Percentiles rank a stretch among this genome's conserved stretches.
phyloP scores from a whole-genome alignment of 768 basidiomycete genomes.

The Coprinopsis marcescibilis region DNA sequence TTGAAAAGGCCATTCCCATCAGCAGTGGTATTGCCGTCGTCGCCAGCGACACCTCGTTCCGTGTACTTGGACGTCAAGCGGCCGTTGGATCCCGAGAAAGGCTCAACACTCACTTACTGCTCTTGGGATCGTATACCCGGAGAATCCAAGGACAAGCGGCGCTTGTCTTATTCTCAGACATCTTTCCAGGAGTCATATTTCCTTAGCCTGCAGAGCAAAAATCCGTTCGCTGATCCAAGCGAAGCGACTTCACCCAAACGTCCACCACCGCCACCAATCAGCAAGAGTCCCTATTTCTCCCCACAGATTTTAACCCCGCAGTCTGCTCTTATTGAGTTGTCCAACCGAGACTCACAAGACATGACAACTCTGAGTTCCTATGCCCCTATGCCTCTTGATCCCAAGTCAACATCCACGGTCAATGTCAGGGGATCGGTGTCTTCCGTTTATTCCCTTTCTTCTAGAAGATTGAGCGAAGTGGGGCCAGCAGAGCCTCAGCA shows the following conservation, averaged over 20 bases:
- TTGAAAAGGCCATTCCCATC: not conserved
- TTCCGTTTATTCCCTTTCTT: conserved; percentile 1
- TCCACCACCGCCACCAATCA: not conserved
- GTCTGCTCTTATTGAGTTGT: not conserved
- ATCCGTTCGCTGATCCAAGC: no score
- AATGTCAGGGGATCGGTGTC: not conserved
- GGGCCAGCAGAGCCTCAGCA: conserved; percentile 1
- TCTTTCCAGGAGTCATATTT: not conserved
- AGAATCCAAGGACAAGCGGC: not conserved
- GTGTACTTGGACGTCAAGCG: not conserved
- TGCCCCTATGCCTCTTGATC: conserved; percentile 1
- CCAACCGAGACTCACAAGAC: not conserved
- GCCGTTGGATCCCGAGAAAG: not conserved
- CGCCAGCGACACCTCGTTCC: not conserved
- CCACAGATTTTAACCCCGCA: not conserved
- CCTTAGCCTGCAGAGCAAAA: not conserved
- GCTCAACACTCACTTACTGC: conserved; percentile 4
- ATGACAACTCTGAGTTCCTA: not conserved
- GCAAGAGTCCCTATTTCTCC: not conserved
- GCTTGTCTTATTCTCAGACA: not conserved
- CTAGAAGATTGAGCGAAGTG: not conserved
- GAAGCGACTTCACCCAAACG: not conserved
- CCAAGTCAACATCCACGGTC: not conserved
- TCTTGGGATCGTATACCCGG: conserved; percentile 9
- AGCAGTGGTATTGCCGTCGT: not conserved